Percentiles rank a stretch among this genome's conserved stretches.
phyloP scores from a whole-genome alignment of 2,329 filamentous ascomycete species.

The Bipolaris sorokiniana region DNA sequence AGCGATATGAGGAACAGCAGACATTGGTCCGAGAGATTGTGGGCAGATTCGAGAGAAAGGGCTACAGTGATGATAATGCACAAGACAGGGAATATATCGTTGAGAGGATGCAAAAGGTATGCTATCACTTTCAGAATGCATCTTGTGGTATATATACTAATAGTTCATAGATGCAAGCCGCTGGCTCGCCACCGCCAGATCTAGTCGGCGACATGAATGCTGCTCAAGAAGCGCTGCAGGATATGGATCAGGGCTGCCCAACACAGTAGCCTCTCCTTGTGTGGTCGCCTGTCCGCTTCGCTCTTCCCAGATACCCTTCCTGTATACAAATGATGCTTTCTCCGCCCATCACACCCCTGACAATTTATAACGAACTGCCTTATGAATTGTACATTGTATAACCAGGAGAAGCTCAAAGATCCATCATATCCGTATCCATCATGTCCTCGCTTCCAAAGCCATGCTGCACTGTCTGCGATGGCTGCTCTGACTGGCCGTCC shows the following conservation, averaged over 20 bases:
- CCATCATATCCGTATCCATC: constrained; percentile 49
- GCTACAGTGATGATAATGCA: constrained; percentile 81
- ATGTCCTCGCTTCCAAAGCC: constrained; percentile 28
- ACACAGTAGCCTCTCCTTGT: constrained; percentile 58
- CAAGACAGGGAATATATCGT: constrained; percentile 90
- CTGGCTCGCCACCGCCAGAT: constrained; percentile 87
- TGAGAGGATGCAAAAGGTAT: constrained; percentile 95
- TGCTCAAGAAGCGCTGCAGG: constrained; percentile 70
- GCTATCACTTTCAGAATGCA: not conserved
- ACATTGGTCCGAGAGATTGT: constrained; percentile 84
- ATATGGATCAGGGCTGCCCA: constrained; percentile 65
- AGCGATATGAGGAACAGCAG: constrained; percentile 82
- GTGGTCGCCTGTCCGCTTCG: constrained; percentile 4
- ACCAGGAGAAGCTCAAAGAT: constrained; percentile 20
- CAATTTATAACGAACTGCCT: not conserved
- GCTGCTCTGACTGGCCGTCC: constrained; percentile 52
- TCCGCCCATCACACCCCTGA: not conserved
- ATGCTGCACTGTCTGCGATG: constrained; percentile 19
- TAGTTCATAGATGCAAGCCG: constrained; percentile 83
- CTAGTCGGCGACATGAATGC: constrained; percentile 88
- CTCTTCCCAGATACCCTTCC: constrained; percentile 33
- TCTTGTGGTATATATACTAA: not conserved
- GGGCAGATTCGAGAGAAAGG: constrained; percentile 79
- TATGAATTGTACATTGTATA: not conserved
- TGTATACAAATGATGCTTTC: constrained; percentile 15